A percentile compares a stretch with the other conserved stretches of the same genome.
These are phyloP conservation scores for Saccharomyces hybrid DNA, from an alignment of 1,139 yeast genomes.

Conservation along the genomic window DNA sequence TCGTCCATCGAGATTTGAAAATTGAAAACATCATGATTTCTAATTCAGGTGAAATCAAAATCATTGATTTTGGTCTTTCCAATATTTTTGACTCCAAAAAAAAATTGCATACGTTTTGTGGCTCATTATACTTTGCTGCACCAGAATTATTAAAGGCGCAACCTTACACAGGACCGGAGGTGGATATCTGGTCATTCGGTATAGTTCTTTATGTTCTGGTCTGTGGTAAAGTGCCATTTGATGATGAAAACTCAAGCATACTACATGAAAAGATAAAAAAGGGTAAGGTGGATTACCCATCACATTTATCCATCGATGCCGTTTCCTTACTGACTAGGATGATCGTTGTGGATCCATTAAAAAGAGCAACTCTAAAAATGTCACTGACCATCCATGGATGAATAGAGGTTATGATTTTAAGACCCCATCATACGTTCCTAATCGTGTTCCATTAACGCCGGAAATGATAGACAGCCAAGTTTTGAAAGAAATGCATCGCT, in stretches of 20 bases:
- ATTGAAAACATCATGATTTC: slow-evolving; percentile 95
- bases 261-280: slow-evolving; percentile 90
- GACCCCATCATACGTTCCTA: slow-evolving; percentile 66
- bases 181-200: slow-evolving; percentile 97
- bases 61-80: slow-evolving; percentile 92
- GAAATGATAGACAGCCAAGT: slow-evolving; percentile 54
- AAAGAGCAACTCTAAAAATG: slow-evolving; percentile 75
- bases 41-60: slow-evolving; percentile 86
- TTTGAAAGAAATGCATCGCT: slow-evolving; percentile 64
- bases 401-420: slow-evolving; percentile 74
- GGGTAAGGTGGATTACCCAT: slow-evolving; percentile 89
- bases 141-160: slow-evolving; percentile 90
- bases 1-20: slow-evolving; percentile 92
- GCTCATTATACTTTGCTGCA: slow-evolving; percentile 95
- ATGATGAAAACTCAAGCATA: slow-evolving; percentile 87
- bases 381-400: slow-evolving; percentile 93
- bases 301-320: slow-evolving; percentile 72
- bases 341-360: slow-evolving; percentile 82
- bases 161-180: slow-evolving; percentile 94
- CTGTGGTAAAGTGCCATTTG: slow-evolving; percentile 97
- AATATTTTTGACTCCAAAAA: slow-evolving; percentile 70
- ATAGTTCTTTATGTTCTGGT: slow-evolving; percentile 89
- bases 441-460: slow-evolving; percentile 68
- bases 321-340: slow-evolving; percentile 75
- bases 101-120: slow-evolving; percentile 88